Conservation (phyloP, 129 eudicot species). For the Helianthus annuus region HanXRQr2.0-SUNRISE NC_035439.2:125594689-125595188, state of each 20-base stretch:
- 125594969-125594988: neutral
- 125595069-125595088: neutral
- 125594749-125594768: conserved; percentile 55
- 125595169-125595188: conserved; percentile 50
- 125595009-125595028: neutral
- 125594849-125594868: conserved; percentile 1
- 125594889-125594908: neutral
- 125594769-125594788: conserved; percentile 80
- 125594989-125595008: neutral
- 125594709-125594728: conserved; percentile 64
- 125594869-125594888: neutral
- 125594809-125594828: conserved; percentile 48
- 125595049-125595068: neutral
- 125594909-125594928: no score
- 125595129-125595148: conserved; percentile 66
- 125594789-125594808: conserved; percentile 74
- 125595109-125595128: conserved; percentile 16
- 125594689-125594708: conserved; percentile 70
- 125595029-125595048: neutral
- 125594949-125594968: neutral
- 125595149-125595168: conserved; percentile 62
- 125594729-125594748: conserved; percentile 77
- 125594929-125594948: neutral
- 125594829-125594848: neutral
- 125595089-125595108: neutral